Percentiles rank a stretch among this genome's conserved stretches.
These are phyloP conservation scores for Paramecium caudatum DNA, from an alignment of 73 alveolate genomes.

Conservation along the genomic window DNA sequence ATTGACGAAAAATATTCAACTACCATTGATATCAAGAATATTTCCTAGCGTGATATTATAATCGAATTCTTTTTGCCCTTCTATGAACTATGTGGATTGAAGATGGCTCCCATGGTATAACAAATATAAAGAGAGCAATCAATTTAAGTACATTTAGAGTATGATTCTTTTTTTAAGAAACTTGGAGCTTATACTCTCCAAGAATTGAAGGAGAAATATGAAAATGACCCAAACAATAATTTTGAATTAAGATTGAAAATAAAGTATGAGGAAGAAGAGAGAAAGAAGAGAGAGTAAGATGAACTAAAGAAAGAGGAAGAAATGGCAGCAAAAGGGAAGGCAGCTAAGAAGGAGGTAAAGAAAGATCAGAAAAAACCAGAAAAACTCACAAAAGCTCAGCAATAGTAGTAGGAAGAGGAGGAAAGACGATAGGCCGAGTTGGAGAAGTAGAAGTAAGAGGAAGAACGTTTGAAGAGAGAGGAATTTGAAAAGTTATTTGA, in stretches of 20 bases:
- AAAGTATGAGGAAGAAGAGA: constrained; percentile 80
- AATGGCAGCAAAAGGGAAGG: constrained; percentile 86
- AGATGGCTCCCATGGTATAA: constrained; percentile 88
- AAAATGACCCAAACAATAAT: constrained; percentile 74
- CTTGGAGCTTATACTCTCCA: constrained; percentile 78
- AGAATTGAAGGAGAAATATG: constrained; percentile 76
- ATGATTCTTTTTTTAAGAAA: constrained; percentile 76
- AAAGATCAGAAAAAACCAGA: constrained; percentile 84
- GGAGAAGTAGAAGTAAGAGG: constrained; percentile 75
- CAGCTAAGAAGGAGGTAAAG: constrained; percentile 86
- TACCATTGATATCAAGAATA: constrained; percentile 80
- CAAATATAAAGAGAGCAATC: constrained; percentile 78
- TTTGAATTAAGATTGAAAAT: constrained; percentile 69
- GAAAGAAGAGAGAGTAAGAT: constrained; percentile 86
- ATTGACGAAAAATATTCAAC: constrained; percentile 84
- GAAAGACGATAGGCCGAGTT: constrained; percentile 83
- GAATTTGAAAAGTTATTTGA: constrained; percentile 88
- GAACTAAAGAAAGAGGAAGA: constrained; percentile 84
- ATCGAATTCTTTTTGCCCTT: constrained; percentile 88
- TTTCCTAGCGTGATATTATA: constrained; percentile 78
- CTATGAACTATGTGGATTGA: constrained; percentile 83
- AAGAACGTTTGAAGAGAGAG: constrained; percentile 79
- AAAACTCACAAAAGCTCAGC: constrained; percentile 81
- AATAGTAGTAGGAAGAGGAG: constrained; percentile 89
- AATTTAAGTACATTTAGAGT: constrained; percentile 71